Evolutionary conservation across 2,329 filamentous ascomycete genomes (phyloP), one percentile per base, ranked within the genome.

Genomic region (Cladosporium velox): DNA sequence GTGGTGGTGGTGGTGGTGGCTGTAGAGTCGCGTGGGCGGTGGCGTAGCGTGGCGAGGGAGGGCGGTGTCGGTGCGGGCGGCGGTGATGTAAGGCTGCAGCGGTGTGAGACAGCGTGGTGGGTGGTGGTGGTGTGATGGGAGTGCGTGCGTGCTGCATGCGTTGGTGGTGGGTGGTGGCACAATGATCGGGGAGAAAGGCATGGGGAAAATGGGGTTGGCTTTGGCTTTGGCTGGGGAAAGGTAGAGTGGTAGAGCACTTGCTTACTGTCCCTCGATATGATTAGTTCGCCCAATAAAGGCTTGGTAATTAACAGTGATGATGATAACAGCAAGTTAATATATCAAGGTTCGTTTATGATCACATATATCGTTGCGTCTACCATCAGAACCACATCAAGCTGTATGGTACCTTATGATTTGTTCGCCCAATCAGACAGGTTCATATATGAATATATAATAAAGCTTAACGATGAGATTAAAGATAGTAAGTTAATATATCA

Each of bases 81-180:
- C 14, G 47, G 60, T 44, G 60, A 63, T 63, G 49, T 41, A 63
- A 63, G 52, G 49, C 30, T 63, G 60, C 60, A 24, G 30, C 32
- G 34, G 49, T 51, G 35, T 55, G 60, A 55, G 26, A 63, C 49
- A 28, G 52, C 11, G 38, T 21, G 18, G 38, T 18, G 8, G 38
- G 35, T 41, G 41, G 41, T 12, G n/a, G 41, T 47, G 41, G 41
- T 47, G 41, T 47, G 41, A 47, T 47, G 41, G 18, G 38, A 44
- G 38, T n/a, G 38, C 15, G 38, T 15, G 18, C 11, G 54, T 60
- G 30, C 34, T 35, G 55, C 32, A 28, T 57, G 52, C 52, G 52
- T 35, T 21, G 49, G 21, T 30, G 51, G 51, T 54, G 51, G 30
- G 28, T 34, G 52, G 30, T 55, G 28, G 52, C 52, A 55, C 52